Evolutionary conservation across 164 flowering plant genomes (phyloP).

Genomic region (Magnolia sinica): DNA sequence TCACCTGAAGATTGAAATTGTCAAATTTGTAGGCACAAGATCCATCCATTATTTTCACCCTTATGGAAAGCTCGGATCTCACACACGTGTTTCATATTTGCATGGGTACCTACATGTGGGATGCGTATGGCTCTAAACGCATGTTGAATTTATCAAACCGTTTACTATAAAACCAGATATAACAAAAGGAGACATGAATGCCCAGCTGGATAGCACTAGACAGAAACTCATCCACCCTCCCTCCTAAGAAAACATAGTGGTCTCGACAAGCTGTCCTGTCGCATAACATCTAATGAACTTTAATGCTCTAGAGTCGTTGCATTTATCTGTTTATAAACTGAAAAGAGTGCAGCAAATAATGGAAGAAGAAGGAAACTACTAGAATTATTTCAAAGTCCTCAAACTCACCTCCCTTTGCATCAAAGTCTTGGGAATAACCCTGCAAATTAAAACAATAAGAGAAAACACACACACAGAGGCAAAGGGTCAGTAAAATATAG

Average conservation of each 20-base stretch:
- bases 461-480: neutral
- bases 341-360: neutral
- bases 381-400: neutral
- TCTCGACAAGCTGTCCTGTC: slow-evolving; percentile 11
- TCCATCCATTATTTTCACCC: neutral
- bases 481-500: neutral
- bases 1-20: neutral
- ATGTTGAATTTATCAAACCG: neutral
- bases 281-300: neutral
- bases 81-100: neutral
- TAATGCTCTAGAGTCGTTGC: neutral
- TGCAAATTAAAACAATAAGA: slow-evolving; percentile 32
- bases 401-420: slow-evolving; percentile 78
- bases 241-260: neutral
- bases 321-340: neutral
- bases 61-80: neutral
- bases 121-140: neutral
- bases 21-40: neutral
- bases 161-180: neutral
- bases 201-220: neutral
- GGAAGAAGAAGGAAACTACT: neutral
- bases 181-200: slow-evolving; percentile 1
- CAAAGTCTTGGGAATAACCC: slow-evolving; percentile 79
- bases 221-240: neutral
- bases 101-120: neutral